Conservation (phyloP, 2,329 filamentous ascomycete genomes). For the Rhexocercosporidium sp. region DNA sequence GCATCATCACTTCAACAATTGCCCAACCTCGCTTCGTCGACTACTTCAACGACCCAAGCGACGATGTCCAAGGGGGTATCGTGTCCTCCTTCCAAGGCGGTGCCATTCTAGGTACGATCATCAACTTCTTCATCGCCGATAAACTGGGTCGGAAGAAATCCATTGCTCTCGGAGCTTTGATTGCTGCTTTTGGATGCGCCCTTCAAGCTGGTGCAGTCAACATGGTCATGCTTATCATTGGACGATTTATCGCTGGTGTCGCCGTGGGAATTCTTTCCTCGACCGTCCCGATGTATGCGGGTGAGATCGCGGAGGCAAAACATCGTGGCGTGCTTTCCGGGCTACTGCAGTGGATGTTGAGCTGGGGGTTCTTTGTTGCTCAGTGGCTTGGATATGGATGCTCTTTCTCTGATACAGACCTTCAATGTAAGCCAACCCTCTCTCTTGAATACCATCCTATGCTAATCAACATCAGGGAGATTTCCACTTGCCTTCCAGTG, state of each 20-base stretch:
- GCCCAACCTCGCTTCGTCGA: slow-evolving; percentile 38
- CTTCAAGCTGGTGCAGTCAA: slow-evolving; percentile 40
- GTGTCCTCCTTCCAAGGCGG: slow-evolving; percentile 37
- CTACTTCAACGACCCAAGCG: slow-evolving; percentile 27
- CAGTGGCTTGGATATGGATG: slow-evolving; percentile 37
- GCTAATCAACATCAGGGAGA: slow-evolving; percentile 52
- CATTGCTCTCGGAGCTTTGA: slow-evolving; percentile 38
- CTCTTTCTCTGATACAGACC: slow-evolving; percentile 19
- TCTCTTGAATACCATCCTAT: neutral
- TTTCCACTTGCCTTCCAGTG: slow-evolving; percentile 61
- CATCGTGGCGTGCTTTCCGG: slow-evolving; percentile 33
- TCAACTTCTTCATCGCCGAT: slow-evolving; percentile 39
- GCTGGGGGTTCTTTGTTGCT: slow-evolving; percentile 37
- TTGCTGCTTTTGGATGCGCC: slow-evolving; percentile 39
- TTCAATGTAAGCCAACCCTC: slow-evolving; percentile 16
- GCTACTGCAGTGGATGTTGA: slow-evolving; percentile 36
- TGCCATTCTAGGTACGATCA: slow-evolving; percentile 20
- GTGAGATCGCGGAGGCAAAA: slow-evolving; percentile 30
- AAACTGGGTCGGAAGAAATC: slow-evolving; percentile 39
- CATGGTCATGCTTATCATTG: slow-evolving; percentile 51
- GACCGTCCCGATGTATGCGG: slow-evolving; percentile 52
- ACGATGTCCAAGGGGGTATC: neutral
- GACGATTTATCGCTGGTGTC: slow-evolving; percentile 53
- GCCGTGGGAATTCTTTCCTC: slow-evolving; percentile 53
- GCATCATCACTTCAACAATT: slow-evolving; percentile 42